These are phyloP conservation scores for Aquanectria penicillioides DNA, from an alignment of 2,329 filamentous ascomycete species.

Conservation along the genomic window DNA sequence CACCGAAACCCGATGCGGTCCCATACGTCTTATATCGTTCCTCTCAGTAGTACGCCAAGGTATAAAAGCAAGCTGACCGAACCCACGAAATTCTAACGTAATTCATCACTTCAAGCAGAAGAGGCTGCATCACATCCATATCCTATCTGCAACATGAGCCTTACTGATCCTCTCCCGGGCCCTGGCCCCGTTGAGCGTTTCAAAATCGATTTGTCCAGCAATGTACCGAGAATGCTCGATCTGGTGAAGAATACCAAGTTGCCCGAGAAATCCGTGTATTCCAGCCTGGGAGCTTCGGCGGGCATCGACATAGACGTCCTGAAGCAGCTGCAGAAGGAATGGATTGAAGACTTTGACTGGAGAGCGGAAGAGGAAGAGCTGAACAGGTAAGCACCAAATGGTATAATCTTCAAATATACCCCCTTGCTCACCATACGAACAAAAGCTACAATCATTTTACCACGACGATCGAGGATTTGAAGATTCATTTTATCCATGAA, in stretches of 20 bases:
- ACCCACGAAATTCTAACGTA: no score
- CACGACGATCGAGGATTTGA: conserved; percentile 22
- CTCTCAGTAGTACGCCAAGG: no score
- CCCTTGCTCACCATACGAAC: background rate
- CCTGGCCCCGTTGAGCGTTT: no score
- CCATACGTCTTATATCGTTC: no score
- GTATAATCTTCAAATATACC: background rate
- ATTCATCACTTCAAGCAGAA: no score
- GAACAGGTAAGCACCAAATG: conserved; percentile 25
- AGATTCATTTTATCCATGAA: conserved; percentile 40
- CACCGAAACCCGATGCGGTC: no score
- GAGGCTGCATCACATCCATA: no score
- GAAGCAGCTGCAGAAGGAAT: conserved; percentile 21
- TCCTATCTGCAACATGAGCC: no score
- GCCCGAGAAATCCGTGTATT: conserved; percentile 6
- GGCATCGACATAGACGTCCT: conserved; percentile 27
- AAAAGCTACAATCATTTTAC: conserved; percentile 14
- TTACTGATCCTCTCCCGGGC: no score
- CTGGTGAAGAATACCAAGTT: conserved; percentile 25
- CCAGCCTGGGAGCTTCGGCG: conserved; percentile 1
- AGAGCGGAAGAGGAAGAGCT: conserved; percentile 25
- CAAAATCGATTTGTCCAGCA: conserved; percentile 16
- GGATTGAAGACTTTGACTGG: conserved; percentile 32
- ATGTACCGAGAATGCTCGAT: conserved; percentile 23
- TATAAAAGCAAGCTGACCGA: no score